These are phyloP conservation scores for Alternaria sp. DNA, from an alignment of 2,329 filamentous ascomycete genomes.

Conservation along the genomic window DNA sequence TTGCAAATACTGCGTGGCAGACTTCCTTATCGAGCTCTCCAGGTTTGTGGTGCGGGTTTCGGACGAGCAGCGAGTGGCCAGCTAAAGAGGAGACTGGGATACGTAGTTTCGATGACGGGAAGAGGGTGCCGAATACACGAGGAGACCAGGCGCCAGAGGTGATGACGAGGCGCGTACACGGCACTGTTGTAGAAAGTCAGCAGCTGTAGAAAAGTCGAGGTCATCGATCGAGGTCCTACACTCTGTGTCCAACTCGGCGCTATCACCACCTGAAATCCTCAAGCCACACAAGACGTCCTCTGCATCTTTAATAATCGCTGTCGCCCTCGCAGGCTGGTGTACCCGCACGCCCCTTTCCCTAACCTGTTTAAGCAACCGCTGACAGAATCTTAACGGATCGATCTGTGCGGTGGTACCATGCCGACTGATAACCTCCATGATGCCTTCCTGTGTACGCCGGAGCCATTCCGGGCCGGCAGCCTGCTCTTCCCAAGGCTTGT, in stretches of 20 bases:
- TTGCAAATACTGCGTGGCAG: slow-evolving; percentile 75
- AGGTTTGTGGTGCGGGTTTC: slow-evolving; percentile 63
- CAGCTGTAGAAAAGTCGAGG: neutral
- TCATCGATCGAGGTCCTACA: slow-evolving; percentile 11
- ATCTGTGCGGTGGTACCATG: slow-evolving; percentile 70
- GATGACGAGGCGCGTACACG: slow-evolving; percentile 72
- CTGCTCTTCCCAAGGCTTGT: slow-evolving; percentile 39
- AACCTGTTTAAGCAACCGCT: slow-evolving; percentile 69
- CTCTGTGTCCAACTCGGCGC: slow-evolving; percentile 12
- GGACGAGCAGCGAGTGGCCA: slow-evolving; percentile 75
- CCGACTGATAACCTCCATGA: slow-evolving; percentile 68
- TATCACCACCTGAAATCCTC: slow-evolving; percentile 34
- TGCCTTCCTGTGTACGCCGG: slow-evolving; percentile 62
- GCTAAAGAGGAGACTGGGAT: slow-evolving; percentile 70
- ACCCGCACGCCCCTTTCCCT: slow-evolving; percentile 69
- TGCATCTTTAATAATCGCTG: slow-evolving; percentile 62
- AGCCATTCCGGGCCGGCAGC: slow-evolving; percentile 65
- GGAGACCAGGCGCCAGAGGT: slow-evolving; percentile 76
- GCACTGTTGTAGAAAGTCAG: slow-evolving; percentile 55
- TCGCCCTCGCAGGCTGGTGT: slow-evolving; percentile 69
- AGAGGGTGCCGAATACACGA: slow-evolving; percentile 69
- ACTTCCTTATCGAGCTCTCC: slow-evolving; percentile 55
- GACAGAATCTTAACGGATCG: slow-evolving; percentile 72
- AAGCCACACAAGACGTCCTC: slow-evolving; percentile 63
- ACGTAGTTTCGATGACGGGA: slow-evolving; percentile 62